phyloP scores from a whole-genome alignment of 2,329 filamentous ascomycete genomes.

The Neodidymelliopsis sp. region DNA sequence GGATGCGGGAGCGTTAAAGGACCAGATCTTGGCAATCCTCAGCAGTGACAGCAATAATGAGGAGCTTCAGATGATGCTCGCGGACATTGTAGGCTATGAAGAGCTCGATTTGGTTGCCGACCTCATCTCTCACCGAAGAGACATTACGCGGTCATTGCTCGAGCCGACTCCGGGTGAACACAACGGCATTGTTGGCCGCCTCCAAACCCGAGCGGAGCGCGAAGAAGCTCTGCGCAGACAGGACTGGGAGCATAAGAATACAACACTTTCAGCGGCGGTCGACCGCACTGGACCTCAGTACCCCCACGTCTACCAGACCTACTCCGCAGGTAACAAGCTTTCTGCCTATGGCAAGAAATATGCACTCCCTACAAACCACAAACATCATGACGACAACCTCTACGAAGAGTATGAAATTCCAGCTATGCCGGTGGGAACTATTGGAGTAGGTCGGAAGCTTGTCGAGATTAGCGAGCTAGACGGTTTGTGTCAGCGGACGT shows the following conservation, averaged over 20 bases:
- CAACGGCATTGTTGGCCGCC: constrained; percentile 59
- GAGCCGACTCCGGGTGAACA: constrained; percentile 44
- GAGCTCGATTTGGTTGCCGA: constrained; percentile 94
- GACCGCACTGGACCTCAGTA: constrained; percentile 77
- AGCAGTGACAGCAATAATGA: constrained; percentile 73
- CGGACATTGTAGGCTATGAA: constrained; percentile 90
- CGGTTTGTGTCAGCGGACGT: constrained; percentile 87
- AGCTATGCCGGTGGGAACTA: constrained; percentile 76
- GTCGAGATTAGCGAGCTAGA: constrained; percentile 84
- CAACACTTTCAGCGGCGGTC: constrained; percentile 73
- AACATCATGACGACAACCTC: constrained; percentile 73
- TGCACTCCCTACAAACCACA: constrained; percentile 77
- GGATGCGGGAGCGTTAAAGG: constrained; percentile 72
- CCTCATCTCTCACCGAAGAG: constrained; percentile 77
- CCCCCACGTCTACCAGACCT: constrained; percentile 89
- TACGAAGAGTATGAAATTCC: constrained; percentile 93
- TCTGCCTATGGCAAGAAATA: constrained; percentile 83
- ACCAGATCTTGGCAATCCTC: constrained; percentile 79
- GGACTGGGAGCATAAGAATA: constrained; percentile 84
- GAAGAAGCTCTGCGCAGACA: constrained; percentile 78
- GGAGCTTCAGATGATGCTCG: constrained; percentile 88
- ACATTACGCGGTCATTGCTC: constrained; percentile 59
- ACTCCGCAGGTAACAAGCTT: constrained; percentile 85
- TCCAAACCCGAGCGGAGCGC: constrained; percentile 79
- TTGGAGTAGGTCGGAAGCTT: constrained; percentile 76